Evolutionary conservation across 164 flowering plant species (phyloP), one percentile per base, ranked within the genome.

Genomic region (Malania oleifera): DNA sequence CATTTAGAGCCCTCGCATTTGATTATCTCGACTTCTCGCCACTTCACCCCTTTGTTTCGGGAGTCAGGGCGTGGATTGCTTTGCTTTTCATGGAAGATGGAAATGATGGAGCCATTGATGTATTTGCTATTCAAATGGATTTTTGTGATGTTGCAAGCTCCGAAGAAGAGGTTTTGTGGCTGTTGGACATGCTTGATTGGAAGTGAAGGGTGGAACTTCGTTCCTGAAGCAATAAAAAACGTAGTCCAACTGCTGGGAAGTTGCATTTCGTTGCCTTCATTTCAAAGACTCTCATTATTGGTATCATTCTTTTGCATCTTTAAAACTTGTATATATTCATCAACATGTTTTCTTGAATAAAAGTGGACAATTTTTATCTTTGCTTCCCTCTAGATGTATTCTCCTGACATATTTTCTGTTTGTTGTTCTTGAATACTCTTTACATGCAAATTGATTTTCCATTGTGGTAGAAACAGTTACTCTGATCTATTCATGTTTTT

Each of bases 111-210:
- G 72, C 47, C 9, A 61, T 82, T 48, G 81, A 85, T 80, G 96
- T 91, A 10, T 86, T 87, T 62, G 98, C 91, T 49, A 78, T 91
- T 44, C 83, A 85, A 60, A 69, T 91, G 73, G 98, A 91, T 65
- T 91, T 91, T 66, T 78, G 87, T 54, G 98, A 91, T 66, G 89
- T 75, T 59, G 96, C 98, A 14, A 85, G 66, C 66, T 68, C 85
- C 5, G 80, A 85, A 71, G 82, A 78, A 0, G 91, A 86, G 74
- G 93, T 91, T 19, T 65, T 91, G 55, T 87, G 98, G 95, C 77
- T 91, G 31, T 64, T 91, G 13, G 96, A 89, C 75, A 81, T 87
- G 85, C 96, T 91, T 54, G 95, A 91, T 63, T 91, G 96, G 96
- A 80, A 77, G 61, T 85, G 73, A 85, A 68, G 34, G 17, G 50